Conservation (phyloP, 2,329 filamentous ascomycete species). For the Hypoxylon sp. region DNA sequence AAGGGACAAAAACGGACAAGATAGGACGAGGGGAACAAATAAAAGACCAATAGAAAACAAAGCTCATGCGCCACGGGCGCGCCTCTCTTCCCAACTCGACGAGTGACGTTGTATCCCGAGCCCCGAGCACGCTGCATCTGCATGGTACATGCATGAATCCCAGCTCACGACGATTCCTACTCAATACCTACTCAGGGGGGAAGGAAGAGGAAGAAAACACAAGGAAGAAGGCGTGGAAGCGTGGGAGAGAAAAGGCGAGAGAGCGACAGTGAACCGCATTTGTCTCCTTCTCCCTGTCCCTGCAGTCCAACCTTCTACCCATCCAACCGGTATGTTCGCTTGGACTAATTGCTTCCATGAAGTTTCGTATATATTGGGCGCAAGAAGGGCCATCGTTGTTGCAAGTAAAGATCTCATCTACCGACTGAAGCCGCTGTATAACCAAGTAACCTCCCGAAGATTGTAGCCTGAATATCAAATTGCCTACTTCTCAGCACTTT, state of each 20-base stretch:
- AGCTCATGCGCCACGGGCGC: background rate
- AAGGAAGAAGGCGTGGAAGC: background rate
- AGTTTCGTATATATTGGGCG: conserved; percentile 7
- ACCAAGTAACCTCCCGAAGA: conserved; percentile 5
- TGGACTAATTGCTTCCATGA: background rate
- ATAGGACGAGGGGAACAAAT: conserved; percentile 7
- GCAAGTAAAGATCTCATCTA: background rate
- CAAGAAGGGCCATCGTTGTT: background rate
- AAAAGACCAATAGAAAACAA: conserved; percentile 15
- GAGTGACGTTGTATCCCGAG: conserved; percentile 36
- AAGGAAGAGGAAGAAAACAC: background rate
- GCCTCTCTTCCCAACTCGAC: conserved; percentile 3
- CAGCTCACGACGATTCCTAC: background rate
- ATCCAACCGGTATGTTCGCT: conserved; percentile 12
- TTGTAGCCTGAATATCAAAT: conserved; percentile 28
- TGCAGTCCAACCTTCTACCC: conserved; percentile 13
- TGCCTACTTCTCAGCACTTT: conserved; percentile 11
- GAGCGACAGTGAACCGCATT: background rate
- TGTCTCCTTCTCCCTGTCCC: conserved; percentile 9
- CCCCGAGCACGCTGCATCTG: conserved; percentile 28
- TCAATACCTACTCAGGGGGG: background rate
- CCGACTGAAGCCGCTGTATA: background rate
- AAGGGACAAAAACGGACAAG: background rate
- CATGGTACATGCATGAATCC: conserved; percentile 1
- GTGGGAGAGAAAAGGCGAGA: background rate